Evolutionary conservation across 164 flowering plant genomes (phyloP).

Genomic region (Litsea cubeba): DNA sequence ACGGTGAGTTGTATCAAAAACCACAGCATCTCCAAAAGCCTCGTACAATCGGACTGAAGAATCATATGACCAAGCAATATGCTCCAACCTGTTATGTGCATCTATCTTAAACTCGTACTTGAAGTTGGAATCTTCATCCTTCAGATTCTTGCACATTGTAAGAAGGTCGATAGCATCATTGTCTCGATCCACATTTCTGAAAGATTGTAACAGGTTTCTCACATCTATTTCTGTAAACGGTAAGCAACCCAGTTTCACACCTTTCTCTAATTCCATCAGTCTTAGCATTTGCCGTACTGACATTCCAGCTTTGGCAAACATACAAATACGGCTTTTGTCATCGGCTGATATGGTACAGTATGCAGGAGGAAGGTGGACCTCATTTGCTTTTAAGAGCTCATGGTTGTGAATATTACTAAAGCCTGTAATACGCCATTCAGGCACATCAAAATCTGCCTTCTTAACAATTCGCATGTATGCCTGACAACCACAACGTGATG

Average conservation of each 20-base stretch:
- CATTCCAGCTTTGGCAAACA: conserved; percentile 87
- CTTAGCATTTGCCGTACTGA: conserved; percentile 76
- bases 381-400: conserved; percentile 58
- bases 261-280: conserved; percentile 77
- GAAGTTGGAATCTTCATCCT: conserved; percentile 60
- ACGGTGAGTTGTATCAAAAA: conserved; percentile 75
- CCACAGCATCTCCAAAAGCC: conserved; percentile 64
- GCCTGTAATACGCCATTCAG: conserved; percentile 84
- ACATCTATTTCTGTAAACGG: conserved; percentile 79
- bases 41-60: conserved; percentile 54
- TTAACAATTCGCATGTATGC: conserved; percentile 83
- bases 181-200: conserved; percentile 60
- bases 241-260: conserved; percentile 64
- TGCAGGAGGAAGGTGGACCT: conserved; percentile 55
- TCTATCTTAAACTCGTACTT: conserved; percentile 66
- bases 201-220: conserved; percentile 66
- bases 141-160: conserved; percentile 65
- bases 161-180: conserved; percentile 69
- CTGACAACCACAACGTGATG: conserved; percentile 83
- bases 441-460: conserved; percentile 66
- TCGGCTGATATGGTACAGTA: conserved; percentile 57
- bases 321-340: conserved; percentile 76
- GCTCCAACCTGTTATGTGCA: conserved; percentile 61
- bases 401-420: conserved; percentile 79
- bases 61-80: conserved; percentile 75